A percentile compares a stretch with the other conserved stretches of the same genome.
These are phyloP conservation scores for Myotisia sp. DNA, from an alignment of 2,329 filamentous ascomycete species.

Conservation along the genomic window DNA sequence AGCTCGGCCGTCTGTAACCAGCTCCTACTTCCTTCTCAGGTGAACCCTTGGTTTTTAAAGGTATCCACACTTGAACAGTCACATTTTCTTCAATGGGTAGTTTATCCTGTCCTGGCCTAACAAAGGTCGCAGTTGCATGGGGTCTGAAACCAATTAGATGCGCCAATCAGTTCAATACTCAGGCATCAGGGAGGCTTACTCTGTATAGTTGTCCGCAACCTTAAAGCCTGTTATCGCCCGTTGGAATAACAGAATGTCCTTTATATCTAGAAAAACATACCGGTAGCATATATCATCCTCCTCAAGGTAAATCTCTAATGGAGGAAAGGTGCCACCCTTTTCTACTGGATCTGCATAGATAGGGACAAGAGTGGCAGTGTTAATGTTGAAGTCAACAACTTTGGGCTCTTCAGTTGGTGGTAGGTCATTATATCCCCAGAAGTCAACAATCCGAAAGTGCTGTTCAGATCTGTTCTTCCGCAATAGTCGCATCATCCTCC, in stretches of 20 bases:
- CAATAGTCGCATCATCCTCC: background rate
- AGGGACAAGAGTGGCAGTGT: background rate
- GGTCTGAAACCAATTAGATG: background rate
- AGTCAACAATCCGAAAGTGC: background rate
- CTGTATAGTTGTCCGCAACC: background rate
- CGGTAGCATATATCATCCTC: background rate
- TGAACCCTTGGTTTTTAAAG: too few relatives aligned
- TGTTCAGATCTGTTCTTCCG: background rate
- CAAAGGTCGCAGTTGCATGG: background rate
- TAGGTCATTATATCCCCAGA: background rate
- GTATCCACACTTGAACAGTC: background rate
- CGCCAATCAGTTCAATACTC: background rate
- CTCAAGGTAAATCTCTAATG: background rate
- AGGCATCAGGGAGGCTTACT: background rate
- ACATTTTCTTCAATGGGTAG: background rate
- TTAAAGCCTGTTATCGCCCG: background rate
- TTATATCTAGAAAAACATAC: background rate
- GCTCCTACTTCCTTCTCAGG: background rate
- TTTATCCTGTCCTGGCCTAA: background rate
- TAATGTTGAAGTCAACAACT: background rate
- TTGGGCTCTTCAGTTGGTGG: background rate
- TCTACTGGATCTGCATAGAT: background rate
- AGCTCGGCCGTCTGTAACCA: background rate
- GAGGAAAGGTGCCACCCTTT: background rate
- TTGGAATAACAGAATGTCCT: background rate